These are phyloP conservation scores for Taphrina wiesneri DNA, from an alignment of 1,139 yeast genomes.

Conservation along the genomic window DNA sequence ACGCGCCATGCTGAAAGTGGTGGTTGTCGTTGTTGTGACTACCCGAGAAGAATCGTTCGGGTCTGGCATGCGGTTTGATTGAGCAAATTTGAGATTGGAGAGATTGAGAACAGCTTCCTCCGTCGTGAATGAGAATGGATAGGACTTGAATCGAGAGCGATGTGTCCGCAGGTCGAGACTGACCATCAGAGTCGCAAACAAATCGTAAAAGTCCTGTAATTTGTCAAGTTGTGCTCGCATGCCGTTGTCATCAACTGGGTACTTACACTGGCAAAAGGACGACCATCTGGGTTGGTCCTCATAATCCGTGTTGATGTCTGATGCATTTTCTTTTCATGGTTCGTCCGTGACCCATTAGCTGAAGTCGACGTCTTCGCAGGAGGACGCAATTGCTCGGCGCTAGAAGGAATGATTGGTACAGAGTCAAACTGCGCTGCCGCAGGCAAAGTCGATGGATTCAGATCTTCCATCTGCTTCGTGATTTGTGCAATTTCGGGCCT, in stretches of 20 bases:
- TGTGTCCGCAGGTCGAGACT: constrained; percentile 51
- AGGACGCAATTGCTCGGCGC: not conserved
- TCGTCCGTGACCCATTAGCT: not conserved
- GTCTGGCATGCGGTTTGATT: constrained; percentile 50
- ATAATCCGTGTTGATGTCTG: constrained; percentile 35
- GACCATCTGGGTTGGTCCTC: constrained; percentile 36
- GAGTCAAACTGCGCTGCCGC: not conserved
- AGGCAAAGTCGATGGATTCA: not conserved
- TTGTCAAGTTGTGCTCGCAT: not conserved
- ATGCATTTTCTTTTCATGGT: constrained; percentile 35
- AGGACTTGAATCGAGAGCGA: constrained; percentile 41
- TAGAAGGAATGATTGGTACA: not conserved
- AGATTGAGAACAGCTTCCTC: constrained; percentile 57
- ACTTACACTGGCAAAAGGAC: constrained; percentile 35
- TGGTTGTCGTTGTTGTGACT: constrained; percentile 53
- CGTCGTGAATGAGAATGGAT: constrained; percentile 58
- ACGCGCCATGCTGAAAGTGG: constrained; percentile 60
- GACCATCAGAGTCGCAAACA: constrained; percentile 57
- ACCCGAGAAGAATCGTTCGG: constrained; percentile 42
- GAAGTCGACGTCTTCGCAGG: not conserved
- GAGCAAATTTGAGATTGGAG: constrained; percentile 50
- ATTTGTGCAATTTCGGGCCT: not conserved
- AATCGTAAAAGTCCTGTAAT: constrained; percentile 56
- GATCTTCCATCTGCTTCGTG: not conserved
- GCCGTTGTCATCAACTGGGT: not conserved